Evolutionary conservation across 129 eudicot genomes (phyloP).

Genomic region (Artemisia tridentata): DNA sequence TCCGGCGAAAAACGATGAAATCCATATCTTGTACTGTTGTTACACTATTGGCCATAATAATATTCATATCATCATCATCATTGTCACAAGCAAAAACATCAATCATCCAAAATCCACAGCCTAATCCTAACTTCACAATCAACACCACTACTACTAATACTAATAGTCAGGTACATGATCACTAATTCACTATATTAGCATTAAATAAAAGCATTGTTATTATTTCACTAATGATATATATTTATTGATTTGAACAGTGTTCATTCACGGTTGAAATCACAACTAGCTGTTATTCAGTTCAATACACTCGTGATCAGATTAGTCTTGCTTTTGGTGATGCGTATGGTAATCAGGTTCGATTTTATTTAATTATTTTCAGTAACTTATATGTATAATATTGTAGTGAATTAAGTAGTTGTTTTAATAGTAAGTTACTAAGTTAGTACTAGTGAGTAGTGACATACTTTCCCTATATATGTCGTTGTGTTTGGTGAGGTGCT

Average conservation of each 20-base stretch:
- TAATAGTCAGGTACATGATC: too few species aligned
- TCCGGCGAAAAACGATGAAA: constrained; percentile 35
- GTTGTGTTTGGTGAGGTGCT: too few species aligned
- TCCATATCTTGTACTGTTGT: constrained; percentile 11
- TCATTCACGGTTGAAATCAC: constrained; percentile 57
- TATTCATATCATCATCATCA: constrained; percentile 5
- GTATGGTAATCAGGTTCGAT: constrained; percentile 76
- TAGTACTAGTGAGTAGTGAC: background rate
- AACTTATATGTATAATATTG: background rate
- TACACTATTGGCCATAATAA: constrained; percentile 29
- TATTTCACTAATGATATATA: background rate
- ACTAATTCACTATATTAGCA: constrained; percentile 25
- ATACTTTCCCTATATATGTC: too few species aligned
- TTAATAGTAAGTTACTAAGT: background rate
- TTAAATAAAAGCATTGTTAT: too few species aligned
- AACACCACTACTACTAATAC: too few species aligned
- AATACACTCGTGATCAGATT: constrained; percentile 73
- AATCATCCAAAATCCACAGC: constrained; percentile 40
- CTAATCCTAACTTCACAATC: too few species aligned
- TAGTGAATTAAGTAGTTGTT: background rate
- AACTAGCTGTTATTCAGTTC: constrained; percentile 74
- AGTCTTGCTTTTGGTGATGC: constrained; percentile 92
- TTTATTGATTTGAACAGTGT: constrained; percentile 24
- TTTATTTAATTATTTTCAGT: background rate
- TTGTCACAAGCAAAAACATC: constrained; percentile 47